Conservation (phyloP, 148 eudicot genomes). For the Rhododendron griersonianum region DNA sequence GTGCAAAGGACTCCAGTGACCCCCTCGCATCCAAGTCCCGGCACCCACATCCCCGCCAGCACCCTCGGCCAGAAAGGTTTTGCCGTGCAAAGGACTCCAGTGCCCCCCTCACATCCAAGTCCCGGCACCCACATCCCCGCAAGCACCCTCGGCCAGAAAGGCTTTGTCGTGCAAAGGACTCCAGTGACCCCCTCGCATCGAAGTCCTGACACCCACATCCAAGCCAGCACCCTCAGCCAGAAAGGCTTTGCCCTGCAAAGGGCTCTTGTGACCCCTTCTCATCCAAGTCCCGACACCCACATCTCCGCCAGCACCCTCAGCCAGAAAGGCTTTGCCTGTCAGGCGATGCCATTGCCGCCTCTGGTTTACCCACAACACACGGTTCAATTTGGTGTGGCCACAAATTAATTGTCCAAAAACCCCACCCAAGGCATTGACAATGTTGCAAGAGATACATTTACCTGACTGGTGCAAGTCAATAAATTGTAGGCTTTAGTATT, state of each 20-base stretch:
- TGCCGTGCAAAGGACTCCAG: no score
- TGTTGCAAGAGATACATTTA: not conserved
- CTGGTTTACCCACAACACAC: not conserved
- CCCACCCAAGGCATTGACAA: not conserved
- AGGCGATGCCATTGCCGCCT: not conserved
- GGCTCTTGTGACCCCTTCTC: no score
- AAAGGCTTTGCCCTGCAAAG: no score
- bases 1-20: no score
- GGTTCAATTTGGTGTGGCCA: slow-evolving; percentile 7
- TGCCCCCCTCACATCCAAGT: not conserved
- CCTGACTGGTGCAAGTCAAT: not conserved
- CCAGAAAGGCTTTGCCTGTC: no score
- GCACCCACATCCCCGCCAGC: not conserved
- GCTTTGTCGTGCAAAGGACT: no score
- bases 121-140: not conserved
- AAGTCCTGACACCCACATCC: not conserved
- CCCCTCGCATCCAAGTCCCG: not conserved
- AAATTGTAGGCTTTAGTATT: not conserved
- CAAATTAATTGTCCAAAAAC: not conserved
- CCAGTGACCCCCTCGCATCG: not conserved
- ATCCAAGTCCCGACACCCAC: not conserved
- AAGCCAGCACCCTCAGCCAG: not conserved
- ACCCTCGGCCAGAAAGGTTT: not conserved
- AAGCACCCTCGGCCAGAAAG: not conserved
- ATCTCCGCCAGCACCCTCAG: not conserved